Conservation (phyloP, 2,329 filamentous ascomycete species). For the Fonsecaea multimorphosa region DNA sequence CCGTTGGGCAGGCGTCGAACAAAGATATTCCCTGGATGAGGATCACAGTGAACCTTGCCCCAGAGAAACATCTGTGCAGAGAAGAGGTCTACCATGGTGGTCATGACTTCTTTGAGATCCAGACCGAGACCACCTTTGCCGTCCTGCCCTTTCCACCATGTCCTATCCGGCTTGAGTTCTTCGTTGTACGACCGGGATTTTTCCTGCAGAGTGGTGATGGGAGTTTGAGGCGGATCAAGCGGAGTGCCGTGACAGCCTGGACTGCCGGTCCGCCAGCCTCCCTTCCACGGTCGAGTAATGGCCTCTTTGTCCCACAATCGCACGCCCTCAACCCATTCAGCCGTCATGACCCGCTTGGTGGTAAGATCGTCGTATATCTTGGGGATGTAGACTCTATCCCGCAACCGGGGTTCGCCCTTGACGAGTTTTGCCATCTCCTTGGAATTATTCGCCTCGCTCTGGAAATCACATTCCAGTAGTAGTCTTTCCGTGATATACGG, state of each 20-base stretch:
- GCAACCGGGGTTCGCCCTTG: slow-evolving; percentile 74
- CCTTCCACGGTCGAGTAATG: slow-evolving; percentile 77
- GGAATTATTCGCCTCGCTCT: slow-evolving; percentile 87
- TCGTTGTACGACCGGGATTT: slow-evolving; percentile 60
- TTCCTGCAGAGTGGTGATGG: slow-evolving; percentile 41
- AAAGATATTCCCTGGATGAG: slow-evolving; percentile 97
- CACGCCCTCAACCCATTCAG: slow-evolving; percentile 97
- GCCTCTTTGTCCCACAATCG: slow-evolving; percentile 89
- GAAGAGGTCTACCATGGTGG: slow-evolving; percentile 94
- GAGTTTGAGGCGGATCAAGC: slow-evolving; percentile 57
- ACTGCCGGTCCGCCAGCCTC: slow-evolving; percentile 75
- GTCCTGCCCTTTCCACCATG: slow-evolving; percentile 74
- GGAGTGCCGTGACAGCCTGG: slow-evolving; percentile 74
- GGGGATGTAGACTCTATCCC: slow-evolving; percentile 85
- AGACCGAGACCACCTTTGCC: slow-evolving; percentile 83
- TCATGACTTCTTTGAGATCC: slow-evolving; percentile 85
- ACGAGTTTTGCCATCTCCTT: slow-evolving; percentile 82
- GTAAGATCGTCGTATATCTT: slow-evolving; percentile 81
- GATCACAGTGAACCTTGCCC: slow-evolving; percentile 94
- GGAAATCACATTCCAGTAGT: slow-evolving; percentile 90
- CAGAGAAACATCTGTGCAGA: slow-evolving; percentile 98
- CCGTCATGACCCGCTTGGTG: slow-evolving; percentile 83
- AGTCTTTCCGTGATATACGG: slow-evolving; percentile 94
- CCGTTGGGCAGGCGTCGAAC: slow-evolving; percentile 83
- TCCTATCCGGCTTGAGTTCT: slow-evolving; percentile 78